phyloP scores from a whole-genome alignment of 768 basidiomycete genomes.

The Leccinum incarnatum region DNA sequence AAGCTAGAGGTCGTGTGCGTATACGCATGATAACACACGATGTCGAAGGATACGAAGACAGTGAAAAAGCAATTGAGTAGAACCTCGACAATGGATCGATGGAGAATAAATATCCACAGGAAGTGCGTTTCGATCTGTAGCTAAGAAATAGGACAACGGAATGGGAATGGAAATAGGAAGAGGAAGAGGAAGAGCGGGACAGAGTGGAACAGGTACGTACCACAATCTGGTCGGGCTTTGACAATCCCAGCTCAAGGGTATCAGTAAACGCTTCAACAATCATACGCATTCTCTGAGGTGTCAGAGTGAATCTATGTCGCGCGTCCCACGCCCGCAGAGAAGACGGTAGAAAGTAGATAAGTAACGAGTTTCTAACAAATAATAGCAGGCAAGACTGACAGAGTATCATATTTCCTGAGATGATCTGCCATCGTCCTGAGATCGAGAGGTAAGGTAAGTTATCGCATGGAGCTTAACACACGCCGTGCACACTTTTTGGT shows the following conservation, averaged over 20 bases:
- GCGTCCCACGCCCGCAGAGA: background rate
- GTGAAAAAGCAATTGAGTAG: background rate
- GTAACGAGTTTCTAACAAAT: background rate
- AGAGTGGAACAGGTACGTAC: slow-evolving; percentile 50
- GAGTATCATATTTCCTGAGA: slow-evolving; percentile 82
- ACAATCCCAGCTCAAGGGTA: slow-evolving; percentile 80
- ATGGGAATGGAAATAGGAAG: slow-evolving; percentile 3
- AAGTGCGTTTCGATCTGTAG: slow-evolving; percentile 2
- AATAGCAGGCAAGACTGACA: slow-evolving; percentile 49
- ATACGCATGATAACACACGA: background rate
- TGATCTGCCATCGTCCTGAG: slow-evolving; percentile 90
- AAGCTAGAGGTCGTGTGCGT: background rate
- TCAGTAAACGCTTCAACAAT: slow-evolving; percentile 97
- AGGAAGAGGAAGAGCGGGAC: background rate
- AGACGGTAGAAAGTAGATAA: slow-evolving; percentile 1
- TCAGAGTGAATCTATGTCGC: slow-evolving; percentile 70
- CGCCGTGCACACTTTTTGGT: slow-evolving; percentile 72
- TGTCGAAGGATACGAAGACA: background rate
- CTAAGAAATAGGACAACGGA: slow-evolving; percentile 3
- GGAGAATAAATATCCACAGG: background rate
- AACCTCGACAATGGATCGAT: background rate
- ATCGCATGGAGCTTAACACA: background rate
- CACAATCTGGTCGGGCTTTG: slow-evolving; percentile 81
- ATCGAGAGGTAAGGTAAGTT: slow-evolving; percentile 7
- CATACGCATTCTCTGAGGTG: slow-evolving; percentile 91